Evolutionary conservation across 768 basidiomycete species (phyloP).

Genomic region (Daedaleopsis sinensis): DNA sequence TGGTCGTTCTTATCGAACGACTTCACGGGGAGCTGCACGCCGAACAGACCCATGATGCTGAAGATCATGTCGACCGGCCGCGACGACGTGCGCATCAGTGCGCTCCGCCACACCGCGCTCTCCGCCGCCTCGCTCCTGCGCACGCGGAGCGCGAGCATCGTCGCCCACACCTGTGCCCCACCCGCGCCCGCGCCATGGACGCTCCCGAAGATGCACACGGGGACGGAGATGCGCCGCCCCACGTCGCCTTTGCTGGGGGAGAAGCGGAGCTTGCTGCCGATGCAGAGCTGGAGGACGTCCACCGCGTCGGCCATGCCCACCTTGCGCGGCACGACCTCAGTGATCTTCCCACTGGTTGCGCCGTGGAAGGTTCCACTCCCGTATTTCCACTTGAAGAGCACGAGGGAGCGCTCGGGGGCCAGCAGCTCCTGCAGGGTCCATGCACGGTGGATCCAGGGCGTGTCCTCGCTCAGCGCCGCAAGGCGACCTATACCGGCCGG

Average conservation of each 20-base stretch:
- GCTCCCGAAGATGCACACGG: slow-evolving; percentile 5
- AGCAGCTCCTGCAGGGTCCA: slow-evolving; percentile 27
- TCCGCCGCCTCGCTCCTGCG: slow-evolving; percentile 7
- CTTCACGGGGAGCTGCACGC: slow-evolving; percentile 5
- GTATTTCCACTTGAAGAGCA: slow-evolving; percentile 14
- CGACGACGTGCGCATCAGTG: slow-evolving; percentile 20
- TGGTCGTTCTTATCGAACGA: slow-evolving; percentile 10
- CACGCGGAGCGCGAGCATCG: slow-evolving; percentile 10
- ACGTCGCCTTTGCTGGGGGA: neutral
- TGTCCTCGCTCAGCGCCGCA: slow-evolving; percentile 17
- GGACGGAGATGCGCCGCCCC: neutral
- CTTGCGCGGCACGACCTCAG: slow-evolving; percentile 6
- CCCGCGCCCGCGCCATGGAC: neutral
- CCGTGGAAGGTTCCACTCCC: slow-evolving; percentile 5
- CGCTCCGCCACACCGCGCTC: slow-evolving; percentile 8
- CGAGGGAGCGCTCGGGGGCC: slow-evolving; percentile 11
- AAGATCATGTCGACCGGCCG: slow-evolving; percentile 18
- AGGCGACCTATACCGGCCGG: slow-evolving; percentile 24
- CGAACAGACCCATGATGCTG: slow-evolving; percentile 20
- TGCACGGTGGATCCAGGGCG: slow-evolving; percentile 22
- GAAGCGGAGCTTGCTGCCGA: slow-evolving; percentile 8
- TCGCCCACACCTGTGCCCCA: slow-evolving; percentile 6
- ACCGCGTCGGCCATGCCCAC: slow-evolving; percentile 9
- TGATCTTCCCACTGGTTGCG: neutral
- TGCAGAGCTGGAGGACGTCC: slow-evolving; percentile 6